A percentile compares a stretch with the other conserved stretches of the same genome.
Conservation (phyloP, 2,329 filamentous ascomycete species). For the Sclerotinia spermophila region DNA sequence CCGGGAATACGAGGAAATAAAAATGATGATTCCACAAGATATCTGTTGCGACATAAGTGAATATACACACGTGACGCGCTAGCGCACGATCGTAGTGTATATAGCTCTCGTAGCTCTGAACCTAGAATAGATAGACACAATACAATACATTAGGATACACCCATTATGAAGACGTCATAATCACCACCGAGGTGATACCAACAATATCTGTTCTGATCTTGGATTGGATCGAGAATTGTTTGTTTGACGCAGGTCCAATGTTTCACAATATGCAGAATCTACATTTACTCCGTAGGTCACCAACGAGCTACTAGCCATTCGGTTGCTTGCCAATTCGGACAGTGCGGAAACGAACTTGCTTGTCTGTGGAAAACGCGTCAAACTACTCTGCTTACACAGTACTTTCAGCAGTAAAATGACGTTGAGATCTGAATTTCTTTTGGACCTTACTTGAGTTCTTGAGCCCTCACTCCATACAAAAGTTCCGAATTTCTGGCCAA, state of each 20-base stretch:
- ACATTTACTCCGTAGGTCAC: too few species aligned
- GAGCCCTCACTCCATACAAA: not conserved
- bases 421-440: not conserved
- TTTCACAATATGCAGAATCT: constrained; percentile 3
- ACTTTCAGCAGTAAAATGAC: not conserved
- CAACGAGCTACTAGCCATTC: not conserved
- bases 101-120: too few species aligned
- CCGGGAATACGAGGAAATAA: not conserved
- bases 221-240: not conserved
- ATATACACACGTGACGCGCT: too few species aligned
- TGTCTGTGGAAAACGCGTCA: not conserved
- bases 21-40: too few species aligned
- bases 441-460: not conserved
- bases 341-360: not conserved
- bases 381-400: too few species aligned
- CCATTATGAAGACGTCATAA: too few species aligned
- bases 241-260: not conserved
- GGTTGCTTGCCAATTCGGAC: not conserved
- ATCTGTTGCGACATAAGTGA: too few species aligned
- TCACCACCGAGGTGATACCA: too few species aligned
- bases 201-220: too few species aligned
- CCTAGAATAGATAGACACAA: too few species aligned
- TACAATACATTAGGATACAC: too few species aligned
- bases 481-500: not conserved
- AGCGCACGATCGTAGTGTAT: too few species aligned